Conservation (phyloP, 169 alveolate genomes). For the Cystoisospora suis region DNA sequence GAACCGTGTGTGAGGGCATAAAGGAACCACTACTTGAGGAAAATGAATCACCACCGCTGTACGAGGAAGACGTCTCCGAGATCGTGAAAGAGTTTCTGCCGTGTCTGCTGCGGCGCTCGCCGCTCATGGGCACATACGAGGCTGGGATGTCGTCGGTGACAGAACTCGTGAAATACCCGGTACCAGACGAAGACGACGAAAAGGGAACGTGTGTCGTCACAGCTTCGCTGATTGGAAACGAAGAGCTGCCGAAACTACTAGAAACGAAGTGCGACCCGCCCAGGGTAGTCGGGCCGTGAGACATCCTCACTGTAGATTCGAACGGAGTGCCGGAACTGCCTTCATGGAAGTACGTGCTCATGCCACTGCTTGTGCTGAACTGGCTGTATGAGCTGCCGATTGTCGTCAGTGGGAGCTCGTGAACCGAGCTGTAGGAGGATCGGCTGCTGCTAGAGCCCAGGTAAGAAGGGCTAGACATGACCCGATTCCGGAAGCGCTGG, state of each 20-base stretch:
- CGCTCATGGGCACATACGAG: not conserved
- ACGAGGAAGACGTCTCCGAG: not conserved
- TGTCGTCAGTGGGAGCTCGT: no score
- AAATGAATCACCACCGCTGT: not conserved
- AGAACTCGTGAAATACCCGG: not conserved
- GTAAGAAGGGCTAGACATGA: no score
- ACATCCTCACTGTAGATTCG: not conserved
- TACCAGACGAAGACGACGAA: not conserved
- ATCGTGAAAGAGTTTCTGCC: not conserved
- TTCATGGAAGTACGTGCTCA: not conserved
- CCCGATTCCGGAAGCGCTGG: no score
- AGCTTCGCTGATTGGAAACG: not conserved
- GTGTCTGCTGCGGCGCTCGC: not conserved
- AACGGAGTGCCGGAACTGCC: not conserved
- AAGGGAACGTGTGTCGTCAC: not conserved
- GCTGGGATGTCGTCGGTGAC: not conserved
- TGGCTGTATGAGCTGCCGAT: not conserved
- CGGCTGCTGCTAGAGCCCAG: no score
- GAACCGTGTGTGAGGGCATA: not conserved
- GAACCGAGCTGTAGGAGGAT: no score
- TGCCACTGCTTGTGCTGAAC: conserved; percentile 2
- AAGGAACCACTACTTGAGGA: not conserved
- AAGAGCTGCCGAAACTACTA: not conserved
- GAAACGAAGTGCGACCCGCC: not conserved
- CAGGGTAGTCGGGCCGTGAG: not conserved